Conservation (phyloP, 2,329 filamentous ascomycete species). For the Tolypocladium paradoxum region DNA sequence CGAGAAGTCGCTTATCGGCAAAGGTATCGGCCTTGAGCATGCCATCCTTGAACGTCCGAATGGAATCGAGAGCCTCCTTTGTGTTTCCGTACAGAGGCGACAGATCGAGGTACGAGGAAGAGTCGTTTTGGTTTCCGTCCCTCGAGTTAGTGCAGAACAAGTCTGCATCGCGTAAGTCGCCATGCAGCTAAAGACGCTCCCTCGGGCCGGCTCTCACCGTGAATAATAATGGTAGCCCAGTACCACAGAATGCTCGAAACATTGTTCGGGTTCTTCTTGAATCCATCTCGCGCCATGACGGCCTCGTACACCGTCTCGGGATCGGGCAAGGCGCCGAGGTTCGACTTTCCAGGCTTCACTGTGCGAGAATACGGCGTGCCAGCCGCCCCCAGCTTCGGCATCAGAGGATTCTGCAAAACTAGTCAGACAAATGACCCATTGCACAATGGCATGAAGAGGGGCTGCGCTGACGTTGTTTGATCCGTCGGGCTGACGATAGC, state of each 20-base stretch:
- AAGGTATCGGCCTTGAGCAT: slow-evolving; percentile 64
- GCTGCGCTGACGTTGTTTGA: slow-evolving; percentile 45
- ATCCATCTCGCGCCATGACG: slow-evolving; percentile 41
- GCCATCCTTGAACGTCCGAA: slow-evolving; percentile 61
- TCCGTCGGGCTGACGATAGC: slow-evolving; percentile 60
- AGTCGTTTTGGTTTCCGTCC: slow-evolving; percentile 51
- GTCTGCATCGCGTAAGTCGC: slow-evolving; percentile 26
- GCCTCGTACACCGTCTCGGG: slow-evolving; percentile 52
- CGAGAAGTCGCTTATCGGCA: slow-evolving; percentile 57
- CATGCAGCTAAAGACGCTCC: fast-evolving
- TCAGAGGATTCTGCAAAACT: slow-evolving; percentile 44
- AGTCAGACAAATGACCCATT: not conserved
- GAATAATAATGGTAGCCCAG: slow-evolving; percentile 63
- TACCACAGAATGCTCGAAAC: slow-evolving; percentile 63
- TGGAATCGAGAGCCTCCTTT: slow-evolving; percentile 52
- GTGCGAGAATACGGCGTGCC: slow-evolving; percentile 57
- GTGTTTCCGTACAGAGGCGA: slow-evolving; percentile 62
- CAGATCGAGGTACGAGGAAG: slow-evolving; percentile 62
- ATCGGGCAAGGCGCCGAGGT: slow-evolving; percentile 57
- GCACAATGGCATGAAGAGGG: too few relatives aligned
- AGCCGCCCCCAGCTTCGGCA: slow-evolving; percentile 56
- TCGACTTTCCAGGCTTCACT: slow-evolving; percentile 45
- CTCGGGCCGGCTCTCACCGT: slow-evolving; percentile 33
- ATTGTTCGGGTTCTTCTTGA: slow-evolving; percentile 56
- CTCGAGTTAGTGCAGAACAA: slow-evolving; percentile 58